phyloP scores from a whole-genome alignment of 106 monocot genomes.

The Dendrobium huoshanense region DNA sequence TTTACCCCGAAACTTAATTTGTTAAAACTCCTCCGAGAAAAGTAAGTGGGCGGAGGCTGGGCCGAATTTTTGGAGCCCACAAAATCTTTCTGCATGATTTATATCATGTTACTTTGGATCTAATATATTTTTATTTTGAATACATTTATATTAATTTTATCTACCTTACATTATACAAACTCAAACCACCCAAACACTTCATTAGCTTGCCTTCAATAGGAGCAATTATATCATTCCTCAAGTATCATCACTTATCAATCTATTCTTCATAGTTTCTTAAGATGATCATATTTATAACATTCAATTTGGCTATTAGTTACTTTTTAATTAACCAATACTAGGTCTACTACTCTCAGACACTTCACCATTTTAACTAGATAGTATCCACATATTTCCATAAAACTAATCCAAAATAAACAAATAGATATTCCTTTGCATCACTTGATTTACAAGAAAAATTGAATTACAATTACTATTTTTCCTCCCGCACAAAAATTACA shows the following conservation, averaged over 20 bases:
- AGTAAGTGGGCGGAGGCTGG: too few relatives aligned
- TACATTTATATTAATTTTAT: not conserved
- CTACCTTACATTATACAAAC: not conserved
- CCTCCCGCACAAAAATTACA: not conserved
- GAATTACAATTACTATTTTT: not conserved
- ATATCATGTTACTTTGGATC: not conserved
- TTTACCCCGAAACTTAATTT: too few relatives aligned
- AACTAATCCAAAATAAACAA: not conserved
- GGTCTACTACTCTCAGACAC: not conserved
- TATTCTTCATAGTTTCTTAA: not conserved
- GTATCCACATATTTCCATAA: not conserved
- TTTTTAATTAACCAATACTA: not conserved
- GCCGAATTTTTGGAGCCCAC: too few relatives aligned
- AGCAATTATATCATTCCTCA: not conserved
- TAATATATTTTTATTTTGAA: not conserved
- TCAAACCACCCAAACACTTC: not conserved
- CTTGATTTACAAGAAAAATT: not conserved
- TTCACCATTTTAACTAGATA: not conserved
- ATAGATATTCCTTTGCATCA: not conserved
- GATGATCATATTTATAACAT: not conserved
- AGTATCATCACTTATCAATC: not conserved
- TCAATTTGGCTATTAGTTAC: not conserved
- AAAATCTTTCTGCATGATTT: not conserved
- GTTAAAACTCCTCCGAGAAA: too few relatives aligned
- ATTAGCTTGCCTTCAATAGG: not conserved